Base-by-base conservation (phyloP, 257 asterid species). In the Solanum chiquidenum region DNA sequence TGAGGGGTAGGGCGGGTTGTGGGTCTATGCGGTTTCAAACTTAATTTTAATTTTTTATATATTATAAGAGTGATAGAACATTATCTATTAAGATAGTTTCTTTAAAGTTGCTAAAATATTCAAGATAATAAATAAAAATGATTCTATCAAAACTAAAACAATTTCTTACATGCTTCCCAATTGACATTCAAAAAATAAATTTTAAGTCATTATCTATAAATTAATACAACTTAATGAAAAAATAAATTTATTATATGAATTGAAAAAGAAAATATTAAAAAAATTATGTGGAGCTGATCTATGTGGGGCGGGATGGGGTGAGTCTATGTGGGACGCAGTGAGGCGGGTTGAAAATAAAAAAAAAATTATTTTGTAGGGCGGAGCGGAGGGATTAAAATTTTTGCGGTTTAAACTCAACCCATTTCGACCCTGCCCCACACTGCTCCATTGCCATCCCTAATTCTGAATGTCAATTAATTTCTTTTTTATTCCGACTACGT, bases 341-440 rank as follows among this genome's bases (percentile, higher is more conserved):
- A 52, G 62, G 3, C 9, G n/a, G 62, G 62, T 52, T 16, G 4
- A 52, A 52, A 52, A 52, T 6, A 2, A 52, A 18, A 6, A 18
- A 49, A 52, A 2, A 52, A 46, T 14, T 6, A 7, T 16, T 52
- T 5, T 52, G 62, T 52, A 18, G 2, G 18, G 62, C 1, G 4
- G 1, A 16, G 62, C 4, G 7, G 2, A 52, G n/a, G 9, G n/a
- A 52, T 52, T 52, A 1, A 6, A 0, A 6, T 52, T 52, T 52
- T 6, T 52, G 8, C 4, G 62, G 23, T 6, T 52, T 52, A 52
- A 52, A 20, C 62, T 18, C 9, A 52, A 16, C n/a, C 9, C n/a
- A 0, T 52, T 23, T 1, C 4, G 1, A 1, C 23, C 20, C 62
- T 18, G 9, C 62, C 0, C 4, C n/a, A 0, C 62, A 52, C 62